Conservation (phyloP, 306 rosid species). For the Astragalus membranaceus region DNA sequence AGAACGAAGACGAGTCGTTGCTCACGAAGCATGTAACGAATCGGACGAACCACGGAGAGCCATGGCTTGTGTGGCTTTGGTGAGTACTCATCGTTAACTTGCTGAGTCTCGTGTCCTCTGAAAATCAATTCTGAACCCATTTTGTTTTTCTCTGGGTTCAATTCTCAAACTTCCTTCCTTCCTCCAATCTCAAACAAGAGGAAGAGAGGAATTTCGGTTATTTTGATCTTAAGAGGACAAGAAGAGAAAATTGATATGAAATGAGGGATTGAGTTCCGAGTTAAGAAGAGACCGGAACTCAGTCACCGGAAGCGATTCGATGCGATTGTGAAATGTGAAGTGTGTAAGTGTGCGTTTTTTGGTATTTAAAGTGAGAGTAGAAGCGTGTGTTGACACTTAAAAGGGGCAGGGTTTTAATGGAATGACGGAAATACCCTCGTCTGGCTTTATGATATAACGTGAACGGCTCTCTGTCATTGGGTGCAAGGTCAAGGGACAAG, state of each 20-base stretch:
- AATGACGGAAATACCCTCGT: slow-evolving; percentile 30
- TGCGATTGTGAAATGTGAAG: neutral
- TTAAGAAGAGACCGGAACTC: slow-evolving; percentile 26
- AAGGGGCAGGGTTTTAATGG: neutral
- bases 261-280: slow-evolving; percentile 12
- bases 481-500: neutral
- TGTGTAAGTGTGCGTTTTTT: neutral
- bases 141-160: neutral
- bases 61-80: slow-evolving; percentile 76
- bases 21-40: slow-evolving; percentile 78
- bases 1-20: slow-evolving; percentile 74
- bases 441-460: neutral
- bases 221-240: neutral
- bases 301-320: slow-evolving; percentile 3
- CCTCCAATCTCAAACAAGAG: neutral
- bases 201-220: neutral
- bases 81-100: slow-evolving; percentile 45
- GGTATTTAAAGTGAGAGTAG: slow-evolving; percentile 19
- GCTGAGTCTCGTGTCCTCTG: slow-evolving; percentile 78
- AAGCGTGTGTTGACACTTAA: neutral
- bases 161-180: neutral
- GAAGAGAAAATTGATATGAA: neutral
- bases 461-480: slow-evolving; percentile 17
- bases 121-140: slow-evolving; percentile 64
- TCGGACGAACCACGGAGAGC: slow-evolving; percentile 59